Evolutionary conservation across 179 eudicot species (phyloP), one percentile per base, ranked within the genome.

Genomic region (Gypsophila paniculata): DNA sequence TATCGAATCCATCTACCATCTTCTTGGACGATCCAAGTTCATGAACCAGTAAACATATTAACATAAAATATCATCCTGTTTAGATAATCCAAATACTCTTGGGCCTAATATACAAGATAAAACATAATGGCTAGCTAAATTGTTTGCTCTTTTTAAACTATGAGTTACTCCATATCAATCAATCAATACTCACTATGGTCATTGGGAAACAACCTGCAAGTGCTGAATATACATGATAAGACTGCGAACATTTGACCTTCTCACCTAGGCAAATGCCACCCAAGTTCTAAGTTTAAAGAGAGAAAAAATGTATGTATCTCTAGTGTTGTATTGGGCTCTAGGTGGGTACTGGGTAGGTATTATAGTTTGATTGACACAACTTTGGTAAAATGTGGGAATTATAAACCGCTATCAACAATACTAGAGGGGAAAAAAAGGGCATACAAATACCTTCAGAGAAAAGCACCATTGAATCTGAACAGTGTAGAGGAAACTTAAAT

Each of bases 371-470:
- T 32, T n/a, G 9, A 67, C 38, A 21, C 7, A 23, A 66, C 22
- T 23, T 22, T 25, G 18, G 19, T 49, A 22, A 65, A 21, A 48
- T 25, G 32, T 12, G 70, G 54, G 55, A 66, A 44, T 6, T 15
- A 66, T 8, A 48, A 48, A 66, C 39, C 26, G 13, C 34, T 39
- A 66, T 66, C 54, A 23, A 23, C 14, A 34, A 14, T 22, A 67
- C 38, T 29, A 9, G 71, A 11, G 6, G 10, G 10, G 34, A 36
- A 51, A 9, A 68, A 42, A 46, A 10, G 14, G 12, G 23, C 58
- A 66, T 19, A 36, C 48, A 46, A 68, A 68, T 68, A 68, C 71
- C 71, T 68, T 68, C 42, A 29, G 60, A 29, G 42, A 9, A 68
- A 46, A 26, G 60, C 71, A 25, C 25, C 71, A 9, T n/a, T 9